Evolutionary conservation across 176 grass and related monocot genomes (phyloP).

Genomic region (Phragmites australis): DNA sequence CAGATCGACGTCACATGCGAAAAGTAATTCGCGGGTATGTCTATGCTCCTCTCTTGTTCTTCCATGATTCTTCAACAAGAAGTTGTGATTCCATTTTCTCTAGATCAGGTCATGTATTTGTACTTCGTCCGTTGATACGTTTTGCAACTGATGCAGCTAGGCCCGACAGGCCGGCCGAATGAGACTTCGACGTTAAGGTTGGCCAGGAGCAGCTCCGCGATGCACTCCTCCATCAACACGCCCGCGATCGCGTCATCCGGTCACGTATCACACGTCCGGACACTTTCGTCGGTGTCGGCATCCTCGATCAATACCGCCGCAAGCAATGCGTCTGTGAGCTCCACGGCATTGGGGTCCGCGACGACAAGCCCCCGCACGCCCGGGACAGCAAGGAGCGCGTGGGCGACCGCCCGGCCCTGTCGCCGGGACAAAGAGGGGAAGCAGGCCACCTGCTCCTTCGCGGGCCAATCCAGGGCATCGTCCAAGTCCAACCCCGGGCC

Average conservation of each 20-base stretch:
- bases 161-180: background rate
- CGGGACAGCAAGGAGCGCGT: background rate
- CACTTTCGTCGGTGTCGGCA: constrained; percentile 19
- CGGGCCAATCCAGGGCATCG: background rate
- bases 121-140: background rate
- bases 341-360: background rate
- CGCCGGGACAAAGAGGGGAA: background rate
- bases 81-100: background rate
- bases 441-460: background rate
- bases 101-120: background rate
- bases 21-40: constrained; percentile 27
- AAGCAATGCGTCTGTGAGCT: constrained; percentile 6
- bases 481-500: background rate
- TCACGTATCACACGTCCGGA: background rate
- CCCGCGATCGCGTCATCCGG: background rate
- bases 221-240: background rate
- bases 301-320: constrained; percentile 1
- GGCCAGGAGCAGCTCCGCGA: constrained; percentile 15
- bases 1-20: background rate
- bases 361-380: constrained; percentile 22
- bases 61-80: background rate
- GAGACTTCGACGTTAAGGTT: constrained; percentile 10
- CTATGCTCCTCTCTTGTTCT: background rate
- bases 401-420: too few species aligned
- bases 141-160: background rate